Evolutionary conservation across 352 stramenopile species (phyloP).

Genomic region (Pythium myriotylum): DNA sequence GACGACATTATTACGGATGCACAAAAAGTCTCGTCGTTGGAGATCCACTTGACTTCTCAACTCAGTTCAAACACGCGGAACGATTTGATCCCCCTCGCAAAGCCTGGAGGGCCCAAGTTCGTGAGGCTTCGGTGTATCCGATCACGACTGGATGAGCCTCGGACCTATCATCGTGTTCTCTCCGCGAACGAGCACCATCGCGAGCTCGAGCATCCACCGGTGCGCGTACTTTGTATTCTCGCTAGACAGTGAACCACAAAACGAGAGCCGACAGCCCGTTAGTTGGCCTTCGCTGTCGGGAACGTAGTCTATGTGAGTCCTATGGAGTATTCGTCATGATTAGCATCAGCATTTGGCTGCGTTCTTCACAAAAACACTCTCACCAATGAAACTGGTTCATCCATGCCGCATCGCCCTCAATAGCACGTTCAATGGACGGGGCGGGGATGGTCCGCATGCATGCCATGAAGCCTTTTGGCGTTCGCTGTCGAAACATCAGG

Average conservation of each 20-base stretch:
- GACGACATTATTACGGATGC: too few species aligned
- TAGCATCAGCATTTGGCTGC: background rate
- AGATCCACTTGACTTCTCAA: too few species aligned
- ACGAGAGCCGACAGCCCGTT: constrained; percentile 14
- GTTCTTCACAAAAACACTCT: too few species aligned
- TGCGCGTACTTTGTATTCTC: constrained; percentile 1
- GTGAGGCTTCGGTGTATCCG: too few species aligned
- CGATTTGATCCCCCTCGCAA: too few species aligned
- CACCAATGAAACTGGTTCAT: constrained; percentile 24
- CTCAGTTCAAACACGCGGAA: too few species aligned
- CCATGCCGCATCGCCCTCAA: constrained; percentile 10
- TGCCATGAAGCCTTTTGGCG: constrained; percentile 13
- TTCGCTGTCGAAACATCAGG: constrained; percentile 10
- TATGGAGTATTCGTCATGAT: background rate
- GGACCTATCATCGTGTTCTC: constrained; percentile 16
- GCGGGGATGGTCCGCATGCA: constrained; percentile 11
- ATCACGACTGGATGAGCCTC: background rate
- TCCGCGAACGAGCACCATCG: constrained; percentile 14
- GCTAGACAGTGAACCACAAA: constrained; percentile 15
- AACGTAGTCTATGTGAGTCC: constrained; percentile 19
- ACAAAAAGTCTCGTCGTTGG: too few species aligned
- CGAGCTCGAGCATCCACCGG: constrained; percentile 20
- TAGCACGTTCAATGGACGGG: constrained; percentile 7
- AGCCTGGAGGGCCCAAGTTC: too few species aligned
- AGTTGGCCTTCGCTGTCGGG: constrained; percentile 1